These are phyloP conservation scores for Dalbergia oliveri DNA, from an alignment of 306 rosid genomes.

Conservation along the genomic window DNA sequence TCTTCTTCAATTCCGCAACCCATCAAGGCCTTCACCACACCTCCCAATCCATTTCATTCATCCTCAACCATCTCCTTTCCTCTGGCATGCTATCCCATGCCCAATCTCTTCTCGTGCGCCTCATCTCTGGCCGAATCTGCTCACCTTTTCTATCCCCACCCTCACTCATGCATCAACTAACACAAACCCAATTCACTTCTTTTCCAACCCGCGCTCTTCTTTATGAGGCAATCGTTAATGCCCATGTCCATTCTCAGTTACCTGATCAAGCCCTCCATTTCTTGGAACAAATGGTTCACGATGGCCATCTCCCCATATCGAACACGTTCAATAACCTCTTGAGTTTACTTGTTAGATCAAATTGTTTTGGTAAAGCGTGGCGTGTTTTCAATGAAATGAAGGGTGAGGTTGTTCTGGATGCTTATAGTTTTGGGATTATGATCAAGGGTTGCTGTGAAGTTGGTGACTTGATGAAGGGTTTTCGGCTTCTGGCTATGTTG, in stretches of 20 bases:
- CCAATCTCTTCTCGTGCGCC: conserved; percentile 59
- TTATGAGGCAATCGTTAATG: conserved; percentile 62
- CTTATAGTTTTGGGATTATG: conserved; percentile 78
- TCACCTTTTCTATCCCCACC: conserved; percentile 52
- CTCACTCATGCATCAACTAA: conserved; percentile 58
- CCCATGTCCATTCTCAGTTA: conserved; percentile 60
- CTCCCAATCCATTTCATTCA: conserved; percentile 59
- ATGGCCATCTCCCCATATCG: conserved; percentile 61
- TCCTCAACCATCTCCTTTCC: conserved; percentile 58
- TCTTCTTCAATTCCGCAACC: conserved; percentile 56
- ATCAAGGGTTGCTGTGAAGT: conserved; percentile 72
- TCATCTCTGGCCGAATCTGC: conserved; percentile 63
- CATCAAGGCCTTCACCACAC: conserved; percentile 58
- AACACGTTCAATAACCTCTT: conserved; percentile 64
- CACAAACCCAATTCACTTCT: conserved; percentile 46
- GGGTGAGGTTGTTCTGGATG: conserved; percentile 56
- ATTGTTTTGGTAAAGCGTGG: conserved; percentile 61
- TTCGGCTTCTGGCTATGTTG: conserved; percentile 63
- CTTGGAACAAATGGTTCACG: conserved; percentile 58
- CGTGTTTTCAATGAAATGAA: conserved; percentile 56
- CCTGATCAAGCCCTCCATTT: conserved; percentile 62
- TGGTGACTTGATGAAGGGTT: conserved; percentile 68
- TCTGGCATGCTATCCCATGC: conserved; percentile 54
- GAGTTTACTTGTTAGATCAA: conserved; percentile 61
- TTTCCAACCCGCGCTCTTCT: conserved; percentile 37